These are phyloP conservation scores for Neofusicoccum laricinum DNA, from an alignment of 2,329 filamentous ascomycete species.

Conservation along the genomic window DNA sequence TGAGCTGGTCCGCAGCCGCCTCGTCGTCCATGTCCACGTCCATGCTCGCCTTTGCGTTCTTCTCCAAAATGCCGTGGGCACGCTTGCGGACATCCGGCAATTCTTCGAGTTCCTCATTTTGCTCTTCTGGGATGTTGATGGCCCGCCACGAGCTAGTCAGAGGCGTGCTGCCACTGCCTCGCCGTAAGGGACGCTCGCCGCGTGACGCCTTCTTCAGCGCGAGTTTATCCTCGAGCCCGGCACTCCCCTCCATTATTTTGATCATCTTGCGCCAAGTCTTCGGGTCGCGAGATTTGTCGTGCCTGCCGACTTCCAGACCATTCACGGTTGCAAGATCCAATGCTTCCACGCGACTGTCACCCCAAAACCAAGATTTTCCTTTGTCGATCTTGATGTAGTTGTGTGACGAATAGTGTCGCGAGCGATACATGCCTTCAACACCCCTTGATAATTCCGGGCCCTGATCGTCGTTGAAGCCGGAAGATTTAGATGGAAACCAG, in stretches of 20 bases:
- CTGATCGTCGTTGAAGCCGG: slow-evolving; percentile 1
- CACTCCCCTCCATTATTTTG: slow-evolving; percentile 41
- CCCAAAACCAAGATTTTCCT: slow-evolving; percentile 55
- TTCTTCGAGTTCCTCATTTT: background rate
- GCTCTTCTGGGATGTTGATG: background rate
- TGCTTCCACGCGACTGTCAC: slow-evolving; percentile 54
- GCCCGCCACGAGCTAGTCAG: background rate
- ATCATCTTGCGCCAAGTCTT: slow-evolving; percentile 48
- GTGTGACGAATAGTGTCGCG: slow-evolving; percentile 44
- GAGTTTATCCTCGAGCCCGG: slow-evolving; percentile 17
- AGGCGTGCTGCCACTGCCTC: background rate
- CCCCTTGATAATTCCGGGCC: slow-evolving; percentile 30
- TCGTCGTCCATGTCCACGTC: slow-evolving; percentile 1
- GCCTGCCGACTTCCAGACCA: slow-evolving; percentile 48
- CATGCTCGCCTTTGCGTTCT: background rate
- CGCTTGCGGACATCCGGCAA: background rate
- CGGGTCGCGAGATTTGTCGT: slow-evolving; percentile 44
- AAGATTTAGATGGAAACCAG: slow-evolving; percentile 36
- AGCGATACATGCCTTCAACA: slow-evolving; percentile 44
- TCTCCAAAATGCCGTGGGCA: background rate
- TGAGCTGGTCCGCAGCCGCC: slow-evolving; percentile 8
- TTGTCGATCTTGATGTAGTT: slow-evolving; percentile 38
- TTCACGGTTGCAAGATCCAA: slow-evolving; percentile 56
- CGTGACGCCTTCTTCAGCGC: background rate
- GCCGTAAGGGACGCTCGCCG: background rate